These are phyloP conservation scores for Pichia thaimueangensis DNA, from an alignment of 805 yeast species.

Conservation along the genomic window DNA sequence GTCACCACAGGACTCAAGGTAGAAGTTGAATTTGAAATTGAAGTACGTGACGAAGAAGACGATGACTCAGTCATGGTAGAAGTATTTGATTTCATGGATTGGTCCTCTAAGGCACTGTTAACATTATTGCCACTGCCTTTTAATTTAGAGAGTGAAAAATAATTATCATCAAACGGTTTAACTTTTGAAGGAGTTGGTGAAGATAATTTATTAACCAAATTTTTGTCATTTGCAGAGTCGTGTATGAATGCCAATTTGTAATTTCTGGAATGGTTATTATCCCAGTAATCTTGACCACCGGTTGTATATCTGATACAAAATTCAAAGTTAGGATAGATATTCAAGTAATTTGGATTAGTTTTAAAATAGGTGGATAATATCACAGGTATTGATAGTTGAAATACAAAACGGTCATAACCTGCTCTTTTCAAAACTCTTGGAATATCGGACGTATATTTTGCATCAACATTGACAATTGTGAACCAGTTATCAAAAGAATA, in stretches of 20 bases:
- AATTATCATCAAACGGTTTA: not conserved
- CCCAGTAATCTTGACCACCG: slow-evolving; percentile 60
- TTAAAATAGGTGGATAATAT: slow-evolving; percentile 29
- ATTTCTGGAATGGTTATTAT: slow-evolving; percentile 58
- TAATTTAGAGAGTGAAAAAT: slow-evolving; percentile 1
- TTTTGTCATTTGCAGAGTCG: slow-evolving; percentile 2
- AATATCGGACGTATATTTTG: slow-evolving; percentile 51
- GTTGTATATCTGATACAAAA: slow-evolving; percentile 56
- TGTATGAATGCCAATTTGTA: slow-evolving; percentile 42
- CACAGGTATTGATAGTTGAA: slow-evolving; percentile 47
- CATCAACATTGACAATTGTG: slow-evolving; percentile 63
- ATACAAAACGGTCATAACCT: slow-evolving; percentile 64
- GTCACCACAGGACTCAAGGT: not conserved
- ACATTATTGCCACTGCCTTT: no score
- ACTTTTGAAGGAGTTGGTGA: slow-evolving; percentile 3
- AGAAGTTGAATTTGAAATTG: not conserved
- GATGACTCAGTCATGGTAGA: no score
- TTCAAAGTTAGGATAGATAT: slow-evolving; percentile 19
- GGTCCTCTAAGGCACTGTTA: no score
- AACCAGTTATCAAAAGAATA: slow-evolving; percentile 79
- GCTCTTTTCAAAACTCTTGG: slow-evolving; percentile 43
- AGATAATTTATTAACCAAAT: not conserved
- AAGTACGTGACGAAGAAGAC: not conserved
- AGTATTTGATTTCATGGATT: no score
- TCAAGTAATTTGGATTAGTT: slow-evolving; percentile 3